Conservation (phyloP, 2,329 filamentous ascomycete genomes). For the Pezicula neosporulosa region DNA sequence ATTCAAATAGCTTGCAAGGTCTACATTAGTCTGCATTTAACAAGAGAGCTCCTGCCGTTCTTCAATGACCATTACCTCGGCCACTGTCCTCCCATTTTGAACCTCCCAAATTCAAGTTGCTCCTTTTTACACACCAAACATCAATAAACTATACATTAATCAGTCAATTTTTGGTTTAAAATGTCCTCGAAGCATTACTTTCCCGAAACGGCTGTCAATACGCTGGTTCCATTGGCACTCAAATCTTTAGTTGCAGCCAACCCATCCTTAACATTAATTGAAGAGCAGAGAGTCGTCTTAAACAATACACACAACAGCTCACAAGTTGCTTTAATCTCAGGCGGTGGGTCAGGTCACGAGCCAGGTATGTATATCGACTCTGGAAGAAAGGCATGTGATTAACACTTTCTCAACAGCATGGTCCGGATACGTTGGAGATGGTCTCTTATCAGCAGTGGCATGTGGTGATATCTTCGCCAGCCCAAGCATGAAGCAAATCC, state of each 20-base stretch:
- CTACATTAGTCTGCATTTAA: too few species aligned
- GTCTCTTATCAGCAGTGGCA: slow-evolving; percentile 58
- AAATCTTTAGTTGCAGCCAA: slow-evolving; percentile 43
- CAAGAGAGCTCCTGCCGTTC: too few species aligned
- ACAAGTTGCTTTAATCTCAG: slow-evolving; percentile 21
- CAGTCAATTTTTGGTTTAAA: neutral
- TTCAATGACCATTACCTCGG: too few species aligned
- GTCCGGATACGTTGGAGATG: slow-evolving; percentile 59
- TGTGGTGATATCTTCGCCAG: slow-evolving; percentile 62
- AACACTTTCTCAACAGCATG: slow-evolving; percentile 37
- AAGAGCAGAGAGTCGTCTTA: slow-evolving; percentile 43
- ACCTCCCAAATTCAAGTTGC: too few species aligned
- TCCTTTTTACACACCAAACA: neutral
- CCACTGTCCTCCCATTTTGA: too few species aligned
- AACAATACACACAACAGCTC: slow-evolving; percentile 33
- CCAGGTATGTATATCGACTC: slow-evolving; percentile 14
- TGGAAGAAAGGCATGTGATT: neutral
- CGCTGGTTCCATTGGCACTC: slow-evolving; percentile 43
- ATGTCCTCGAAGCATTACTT: slow-evolving; percentile 56
- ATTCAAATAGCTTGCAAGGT: too few species aligned
- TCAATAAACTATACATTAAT: too few species aligned
- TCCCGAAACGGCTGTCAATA: slow-evolving; percentile 39
- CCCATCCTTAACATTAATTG: slow-evolving; percentile 38
- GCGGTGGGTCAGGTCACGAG: slow-evolving; percentile 30
- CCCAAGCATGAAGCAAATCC: slow-evolving; percentile 60